Evolutionary conservation across 1,284 basidiomycete genomes (phyloP), one percentile per base, ranked within the genome.

Genomic region (Ustilago cynodontis): DNA sequence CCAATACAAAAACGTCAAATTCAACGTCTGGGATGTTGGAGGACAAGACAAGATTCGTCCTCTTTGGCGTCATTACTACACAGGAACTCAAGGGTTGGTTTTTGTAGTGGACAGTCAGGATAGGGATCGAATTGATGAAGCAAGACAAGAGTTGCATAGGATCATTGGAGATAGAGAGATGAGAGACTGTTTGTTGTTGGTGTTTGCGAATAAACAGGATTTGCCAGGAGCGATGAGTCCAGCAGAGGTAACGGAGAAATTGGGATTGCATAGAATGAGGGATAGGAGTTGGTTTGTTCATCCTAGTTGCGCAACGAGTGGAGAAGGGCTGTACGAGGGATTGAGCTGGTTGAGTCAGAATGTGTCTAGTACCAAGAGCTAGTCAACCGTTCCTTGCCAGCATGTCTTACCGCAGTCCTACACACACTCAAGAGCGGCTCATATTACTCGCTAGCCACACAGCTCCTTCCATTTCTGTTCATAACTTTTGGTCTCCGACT

Each of bases 171-270:
- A 99, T 87, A 89, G 96, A 74, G 97, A 99, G 87, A 98, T 99
- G 96, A 94, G 94, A 87, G 95, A 98, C 80, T 98, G 95, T 85
- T 87, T 98, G 67, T 87, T 99, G 85, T 91, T 99, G 72, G 96
- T 99, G 37, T 99, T 99, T 88, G 96, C 97, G 24, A 99, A 99
- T 88, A 99, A 99, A 88, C 97, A 99, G 88, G 97, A 99, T 90
- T 88, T 99, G 76, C 95, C 95, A 16, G 95, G 94, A 85, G 96
- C 96, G 39, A 98, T 99, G 95, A 95, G 94, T 33, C 97, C 96
- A 31, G 95, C 96, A 13, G 96, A 99, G 87, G 94, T 99, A 41
- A 99, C 97, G 10, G 97, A 99, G 88, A 97, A 96, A 87, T 88
- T 99, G 45, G 95, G 95, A 47, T 88, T 99, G 80, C 93, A 98